Evolutionary conservation across 225 moss, liverwort and hornwort species (phyloP), one percentile per base, ranked within the genome.

Genomic region (Sphagnum tenellum): DNA sequence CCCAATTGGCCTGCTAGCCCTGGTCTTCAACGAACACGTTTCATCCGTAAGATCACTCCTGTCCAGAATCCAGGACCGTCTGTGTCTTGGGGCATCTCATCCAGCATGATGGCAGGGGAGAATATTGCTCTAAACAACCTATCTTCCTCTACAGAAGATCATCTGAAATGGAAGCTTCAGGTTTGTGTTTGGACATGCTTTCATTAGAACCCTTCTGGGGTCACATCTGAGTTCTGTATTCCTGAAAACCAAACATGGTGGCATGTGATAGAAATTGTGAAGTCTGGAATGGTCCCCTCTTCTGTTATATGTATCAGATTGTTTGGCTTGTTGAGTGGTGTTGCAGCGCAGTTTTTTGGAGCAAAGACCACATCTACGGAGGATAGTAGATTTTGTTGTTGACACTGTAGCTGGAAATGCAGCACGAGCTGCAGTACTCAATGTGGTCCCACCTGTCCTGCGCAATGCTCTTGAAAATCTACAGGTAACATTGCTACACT

Each of bases 331-430:
- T 9, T 29, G 45, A 44, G 11, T 71, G 67, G 8, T 50, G 55
- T 66, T 56, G 68, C 73, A 87, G 87, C 83, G 87, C 55, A 87
- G 78, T 29, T 87, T 87, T 68, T 70, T 87, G 74, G 87, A 87
- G 64, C 87, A 87, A 73, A 76, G 87, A 56, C 87, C 87, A 46
- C 78, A 81, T 64, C 75, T 87, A 57, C 70, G 87, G 68, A 78
- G 81, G 69, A 80, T 87, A 46, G 87, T 81, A 61, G 84, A 87
- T 74, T 87, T 87, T 81, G 73, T 87, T 72, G 87, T 87, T 50
- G 84, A 87, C 65, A 84, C 83, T 48, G 81, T 76, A 60, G 84
- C 87, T 66, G 76, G 83, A 61, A 87, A 87, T 67, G 81, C 87
- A 69, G 87, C 87, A 53, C 81, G 78, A 56, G 84, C 84, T 70